A percentile compares a stretch with the other conserved stretches of the same genome.
These are phyloP conservation scores for Cyberlindnera xylosilytica DNA, from an alignment of 805 yeast species.

Conservation along the genomic window DNA sequence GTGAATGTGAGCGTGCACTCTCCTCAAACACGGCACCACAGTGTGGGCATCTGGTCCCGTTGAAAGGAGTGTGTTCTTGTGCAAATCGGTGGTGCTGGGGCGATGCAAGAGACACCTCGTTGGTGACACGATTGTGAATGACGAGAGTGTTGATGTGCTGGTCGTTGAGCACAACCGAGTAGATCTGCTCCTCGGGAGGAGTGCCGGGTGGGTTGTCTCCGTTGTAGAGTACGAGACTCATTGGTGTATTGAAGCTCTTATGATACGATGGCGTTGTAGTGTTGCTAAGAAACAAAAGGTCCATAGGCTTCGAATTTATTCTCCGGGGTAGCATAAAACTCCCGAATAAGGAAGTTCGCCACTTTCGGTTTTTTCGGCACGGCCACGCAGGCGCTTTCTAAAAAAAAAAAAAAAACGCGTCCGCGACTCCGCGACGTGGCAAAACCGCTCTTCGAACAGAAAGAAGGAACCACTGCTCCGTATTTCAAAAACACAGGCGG, in stretches of 20 bases:
- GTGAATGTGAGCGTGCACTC: neutral
- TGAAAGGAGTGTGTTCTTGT: neutral
- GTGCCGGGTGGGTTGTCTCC: slow-evolving; percentile 4
- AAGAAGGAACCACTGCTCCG: too few relatives aligned
- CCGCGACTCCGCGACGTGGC: too few relatives aligned
- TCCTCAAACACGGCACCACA: slow-evolving; percentile 14
- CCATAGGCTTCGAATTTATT: too few relatives aligned
- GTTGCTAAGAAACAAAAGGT: too few relatives aligned
- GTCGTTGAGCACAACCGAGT: slow-evolving; percentile 18
- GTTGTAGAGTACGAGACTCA: slow-evolving; percentile 17
- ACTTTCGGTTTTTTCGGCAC: too few relatives aligned
- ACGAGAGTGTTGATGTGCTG: slow-evolving; percentile 13
- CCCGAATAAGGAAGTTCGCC: too few relatives aligned
- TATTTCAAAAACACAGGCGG: too few relatives aligned
- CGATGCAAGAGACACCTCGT: slow-evolving; percentile 16
- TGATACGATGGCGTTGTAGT: too few relatives aligned
- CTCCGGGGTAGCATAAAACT: too few relatives aligned
- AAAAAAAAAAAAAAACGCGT: too few relatives aligned
- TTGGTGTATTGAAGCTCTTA: neutral
- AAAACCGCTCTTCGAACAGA: too few relatives aligned
- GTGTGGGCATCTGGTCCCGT: slow-evolving; percentile 13
- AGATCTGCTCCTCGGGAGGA: slow-evolving; percentile 14
- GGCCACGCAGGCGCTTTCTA: too few relatives aligned
- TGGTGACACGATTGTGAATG: slow-evolving; percentile 14
- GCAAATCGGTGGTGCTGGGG: neutral